Conservation (phyloP, 2,329 filamentous ascomycete species). For the Dactylonectria estremocensis region DNA sequence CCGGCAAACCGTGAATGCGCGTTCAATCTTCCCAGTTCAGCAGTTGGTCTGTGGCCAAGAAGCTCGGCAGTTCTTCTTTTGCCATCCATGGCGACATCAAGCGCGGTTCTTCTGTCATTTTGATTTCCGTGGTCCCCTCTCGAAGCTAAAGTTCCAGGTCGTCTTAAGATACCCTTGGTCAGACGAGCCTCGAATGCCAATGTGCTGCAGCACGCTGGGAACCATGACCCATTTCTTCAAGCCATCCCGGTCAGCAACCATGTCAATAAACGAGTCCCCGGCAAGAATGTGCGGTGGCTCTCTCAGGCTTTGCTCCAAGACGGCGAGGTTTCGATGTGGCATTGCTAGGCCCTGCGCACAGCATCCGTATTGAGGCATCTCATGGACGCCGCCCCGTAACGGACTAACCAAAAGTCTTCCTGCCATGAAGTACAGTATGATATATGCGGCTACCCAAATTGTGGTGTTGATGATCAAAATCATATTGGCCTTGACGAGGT, state of each 20-base stretch:
- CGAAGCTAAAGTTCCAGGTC: conserved; percentile 54
- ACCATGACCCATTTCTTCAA: conserved; percentile 53
- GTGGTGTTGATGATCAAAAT: conserved; percentile 34
- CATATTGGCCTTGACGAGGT: conserved; percentile 22
- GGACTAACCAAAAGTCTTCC: conserved; percentile 48
- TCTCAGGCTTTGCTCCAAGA: conserved; percentile 37
- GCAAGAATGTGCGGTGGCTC: conserved; percentile 41
- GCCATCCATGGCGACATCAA: background rate
- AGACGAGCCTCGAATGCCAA: conserved; percentile 49
- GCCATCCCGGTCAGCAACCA: conserved; percentile 41
- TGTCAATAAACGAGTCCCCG: conserved; percentile 52
- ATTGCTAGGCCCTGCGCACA: conserved; percentile 55
- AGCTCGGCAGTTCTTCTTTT: background rate
- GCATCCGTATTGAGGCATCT: conserved; percentile 55
- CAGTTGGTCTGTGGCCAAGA: background rate
- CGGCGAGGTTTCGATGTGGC: conserved; percentile 44
- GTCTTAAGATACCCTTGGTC: conserved; percentile 44
- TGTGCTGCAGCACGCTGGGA: conserved; percentile 53
- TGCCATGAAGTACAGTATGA: conserved; percentile 48
- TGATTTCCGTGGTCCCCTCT: conserved; percentile 34
- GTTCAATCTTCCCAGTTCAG: background rate
- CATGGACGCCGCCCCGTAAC: conserved; percentile 43
- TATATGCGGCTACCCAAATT: conserved; percentile 46
- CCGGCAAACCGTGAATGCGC: too few species aligned
- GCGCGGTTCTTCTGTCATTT: background rate